Evolutionary conservation across 352 stramenopile species (phyloP).

Genomic region (Phytophthora colocasiae): DNA sequence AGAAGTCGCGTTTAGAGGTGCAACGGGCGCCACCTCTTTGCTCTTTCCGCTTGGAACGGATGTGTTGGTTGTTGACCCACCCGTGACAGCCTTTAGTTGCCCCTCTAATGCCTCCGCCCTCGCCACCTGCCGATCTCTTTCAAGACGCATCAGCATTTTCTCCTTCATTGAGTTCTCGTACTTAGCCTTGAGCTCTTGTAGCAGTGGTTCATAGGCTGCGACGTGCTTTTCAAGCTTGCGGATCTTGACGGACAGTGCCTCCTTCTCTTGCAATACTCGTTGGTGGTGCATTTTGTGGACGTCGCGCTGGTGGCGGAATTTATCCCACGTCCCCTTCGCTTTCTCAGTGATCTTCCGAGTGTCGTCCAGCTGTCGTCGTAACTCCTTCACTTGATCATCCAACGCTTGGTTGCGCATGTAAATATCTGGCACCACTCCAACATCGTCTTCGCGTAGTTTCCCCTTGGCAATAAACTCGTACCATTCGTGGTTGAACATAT

Average conservation of each 20-base stretch:
- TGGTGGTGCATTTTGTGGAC: constrained; percentile 97
- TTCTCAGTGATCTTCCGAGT: constrained; percentile 91
- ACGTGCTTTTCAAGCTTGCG: constrained; percentile 93
- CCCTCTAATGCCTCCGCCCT: constrained; percentile 89
- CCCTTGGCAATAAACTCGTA: constrained; percentile 95
- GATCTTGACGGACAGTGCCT: constrained; percentile 92
- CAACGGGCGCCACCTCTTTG: constrained; percentile 34
- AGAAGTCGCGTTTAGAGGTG: constrained; percentile 29
- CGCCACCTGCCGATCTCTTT: constrained; percentile 91
- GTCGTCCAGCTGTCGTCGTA: constrained; percentile 88
- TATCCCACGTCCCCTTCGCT: constrained; percentile 95
- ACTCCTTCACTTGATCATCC: constrained; percentile 89
- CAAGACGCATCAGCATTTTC: constrained; percentile 97
- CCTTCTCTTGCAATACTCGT: constrained; percentile 95
- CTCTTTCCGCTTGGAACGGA: constrained; percentile 27
- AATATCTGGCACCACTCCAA: constrained; percentile 93
- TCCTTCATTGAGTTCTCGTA: constrained; percentile 97
- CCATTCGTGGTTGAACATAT: constrained; percentile 97
- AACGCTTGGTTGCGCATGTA: constrained; percentile 94
- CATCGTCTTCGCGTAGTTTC: constrained; percentile 90
- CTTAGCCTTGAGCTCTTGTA: constrained; percentile 94
- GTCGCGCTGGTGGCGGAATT: constrained; percentile 95
- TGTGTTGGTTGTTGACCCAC: constrained; percentile 12
- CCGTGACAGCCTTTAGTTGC: constrained; percentile 71
- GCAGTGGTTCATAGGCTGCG: constrained; percentile 91